phyloP scores from a whole-genome alignment of 2,329 filamentous ascomycete species.

The Aspergillus sp. region DNA sequence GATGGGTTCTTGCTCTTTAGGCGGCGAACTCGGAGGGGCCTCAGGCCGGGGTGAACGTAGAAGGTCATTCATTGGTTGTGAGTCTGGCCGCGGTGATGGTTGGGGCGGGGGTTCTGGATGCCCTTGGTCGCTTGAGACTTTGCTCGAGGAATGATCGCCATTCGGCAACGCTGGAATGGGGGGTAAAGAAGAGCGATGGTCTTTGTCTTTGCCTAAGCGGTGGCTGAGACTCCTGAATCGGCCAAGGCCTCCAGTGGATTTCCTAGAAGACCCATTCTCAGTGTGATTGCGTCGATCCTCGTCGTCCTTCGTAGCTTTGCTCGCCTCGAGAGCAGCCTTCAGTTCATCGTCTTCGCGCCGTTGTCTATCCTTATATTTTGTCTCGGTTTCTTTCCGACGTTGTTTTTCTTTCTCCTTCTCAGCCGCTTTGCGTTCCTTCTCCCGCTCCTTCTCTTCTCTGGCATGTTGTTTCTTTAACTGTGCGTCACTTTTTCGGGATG shows the following conservation, averaged over 20 bases:
- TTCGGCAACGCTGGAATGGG: constrained; percentile 21
- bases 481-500: constrained; percentile 62
- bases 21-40: constrained; percentile 14
- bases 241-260: constrained; percentile 52
- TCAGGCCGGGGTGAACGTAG: not conserved
- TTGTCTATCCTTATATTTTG: constrained; percentile 47
- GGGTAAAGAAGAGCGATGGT: constrained; percentile 32
- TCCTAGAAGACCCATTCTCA: constrained; percentile 41
- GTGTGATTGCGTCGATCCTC: constrained; percentile 42
- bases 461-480: constrained; percentile 68
- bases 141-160: constrained; percentile 17
- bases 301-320: constrained; percentile 62
- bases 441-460: constrained; percentile 58
- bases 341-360: constrained; percentile 60
- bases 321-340: constrained; percentile 64
- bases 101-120: not conserved
- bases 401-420: constrained; percentile 52
- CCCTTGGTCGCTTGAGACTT: constrained; percentile 14
- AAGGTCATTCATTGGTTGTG: constrained; percentile 7
- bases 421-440: constrained; percentile 56
- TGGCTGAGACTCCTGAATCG: constrained; percentile 76
- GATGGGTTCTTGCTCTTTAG: constrained; percentile 21
- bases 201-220: constrained; percentile 56
- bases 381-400: constrained; percentile 60
- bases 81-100: constrained; percentile 1